Percentiles rank a stretch among this genome's conserved stretches.
phyloP scores from a whole-genome alignment of 768 basidiomycete genomes.

The Kwoniella heveanensis region DNA sequence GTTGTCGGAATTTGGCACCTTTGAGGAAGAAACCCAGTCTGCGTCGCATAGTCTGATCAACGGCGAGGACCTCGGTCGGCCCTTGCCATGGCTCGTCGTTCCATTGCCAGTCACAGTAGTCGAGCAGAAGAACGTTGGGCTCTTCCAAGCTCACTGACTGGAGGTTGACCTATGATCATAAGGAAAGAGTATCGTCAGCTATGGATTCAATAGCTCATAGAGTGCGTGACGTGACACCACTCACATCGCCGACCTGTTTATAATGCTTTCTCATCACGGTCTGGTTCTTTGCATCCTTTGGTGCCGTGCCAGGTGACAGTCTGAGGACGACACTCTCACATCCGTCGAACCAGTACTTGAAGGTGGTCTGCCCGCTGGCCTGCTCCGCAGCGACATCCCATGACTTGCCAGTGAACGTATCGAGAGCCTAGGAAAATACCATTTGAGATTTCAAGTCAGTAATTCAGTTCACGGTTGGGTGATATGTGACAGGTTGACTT shows the following conservation, averaged over 20 bases:
- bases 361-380: conserved; percentile 23
- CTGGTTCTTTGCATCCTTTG: conserved; percentile 7
- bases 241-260: conserved; percentile 30
- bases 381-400: conserved; percentile 22
- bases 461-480: no score
- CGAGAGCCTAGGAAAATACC: conserved; percentile 21
- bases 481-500: conserved; percentile 6
- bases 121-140: conserved; percentile 41
- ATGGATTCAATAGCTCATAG: no score
- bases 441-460: no score
- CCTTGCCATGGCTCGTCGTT: conserved; percentile 35
- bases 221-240: neutral
- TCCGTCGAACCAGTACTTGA: conserved; percentile 35
- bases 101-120: conserved; percentile 27
- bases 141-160: conserved; percentile 27
- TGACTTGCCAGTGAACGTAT: conserved; percentile 21
- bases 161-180: conserved; percentile 19
- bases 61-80: conserved; percentile 36
- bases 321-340: conserved; percentile 29
- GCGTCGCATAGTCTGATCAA: conserved; percentile 34
- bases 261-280: conserved; percentile 23
- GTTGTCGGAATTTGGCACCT: conserved; percentile 38
- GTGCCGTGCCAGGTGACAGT: conserved; percentile 12
- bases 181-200: neutral
- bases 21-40: conserved; percentile 31